Evolutionary conservation across 2,329 filamentous ascomycete species (phyloP), one percentile per base, ranked within the genome.

Genomic region (Rachicladosporium sp.): DNA sequence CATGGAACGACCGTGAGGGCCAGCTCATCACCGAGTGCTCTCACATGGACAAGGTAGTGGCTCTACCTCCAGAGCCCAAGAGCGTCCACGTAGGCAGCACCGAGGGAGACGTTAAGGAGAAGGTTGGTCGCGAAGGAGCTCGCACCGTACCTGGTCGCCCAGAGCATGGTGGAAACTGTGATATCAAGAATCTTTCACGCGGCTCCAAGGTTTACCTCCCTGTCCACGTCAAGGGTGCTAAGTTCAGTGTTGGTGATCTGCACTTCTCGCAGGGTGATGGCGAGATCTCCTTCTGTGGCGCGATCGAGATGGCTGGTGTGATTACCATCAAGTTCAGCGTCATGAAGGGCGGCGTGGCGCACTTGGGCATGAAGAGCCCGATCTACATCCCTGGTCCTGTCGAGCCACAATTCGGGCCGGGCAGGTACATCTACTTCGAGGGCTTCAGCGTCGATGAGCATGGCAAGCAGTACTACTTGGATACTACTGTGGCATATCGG

Each of bases 241-340:
- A 93, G 56, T 94, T 94, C 62, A 82, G 76, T 33, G 88, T 94
- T 1, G 88, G 88, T 9, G 88, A 94, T 56, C 63, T 93, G 30
- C 86, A 93, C 61, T 93, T 91, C 61, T 80, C 76, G 3, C 82
- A 93, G 62, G 87, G 87, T 6, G 87, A 94, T 55, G 87, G 87
- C 5, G 87, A 94, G 58, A 93, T 94, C 44, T 85, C 78, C 2
- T 95, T 71, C 53, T 70, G 67, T 41, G 58, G 58, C 12, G 88
- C 87, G 4, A 95, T 94, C 51, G 88, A 95, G 60, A 95, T 95
- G 83, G 85, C 87, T 0, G 87, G 87, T 4, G 68, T 85, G 33
- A 93, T 94, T 50, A 94, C 87, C 3, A 74, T 94, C 61, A 93
- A 91, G 53, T 88, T 93, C 67, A 78, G 75, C 36, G 82, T 94